phyloP scores from a whole-genome alignment of 257 asterid species.

The Salvia hispanica region DNA sequence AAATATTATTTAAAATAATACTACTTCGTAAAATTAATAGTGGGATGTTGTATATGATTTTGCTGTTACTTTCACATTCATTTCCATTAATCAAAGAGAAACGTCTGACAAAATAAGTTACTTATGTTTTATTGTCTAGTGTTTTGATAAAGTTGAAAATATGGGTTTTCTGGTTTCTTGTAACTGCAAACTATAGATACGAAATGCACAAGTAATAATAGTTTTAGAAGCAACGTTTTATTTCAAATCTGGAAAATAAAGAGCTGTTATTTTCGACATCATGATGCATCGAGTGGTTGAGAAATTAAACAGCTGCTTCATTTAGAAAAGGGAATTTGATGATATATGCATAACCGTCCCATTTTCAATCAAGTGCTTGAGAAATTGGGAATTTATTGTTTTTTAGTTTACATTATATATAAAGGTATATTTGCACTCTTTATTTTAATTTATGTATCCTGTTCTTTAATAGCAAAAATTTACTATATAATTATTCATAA shows the following conservation, averaged over 20 bases:
- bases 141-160: too few species aligned
- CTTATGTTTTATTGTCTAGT: too few species aligned
- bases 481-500: too few species aligned
- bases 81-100: too few species aligned
- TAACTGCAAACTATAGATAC: not conserved
- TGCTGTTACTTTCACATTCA: too few species aligned
- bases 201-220: not conserved
- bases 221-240: conserved; percentile 25
- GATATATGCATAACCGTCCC: not conserved
- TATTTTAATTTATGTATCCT: not conserved
- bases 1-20: too few species aligned
- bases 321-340: conserved; percentile 9
- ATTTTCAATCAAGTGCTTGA: not conserved
- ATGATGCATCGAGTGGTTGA: not conserved
- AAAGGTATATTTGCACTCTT: not conserved
- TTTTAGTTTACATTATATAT: not conserved
- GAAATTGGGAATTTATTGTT: not conserved
- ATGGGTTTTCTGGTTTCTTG: not conserved
- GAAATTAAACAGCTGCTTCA: not conserved
- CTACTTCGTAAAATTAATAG: too few species aligned
- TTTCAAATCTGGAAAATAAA: not conserved
- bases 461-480: too few species aligned
- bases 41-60: too few species aligned
- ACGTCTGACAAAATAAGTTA: too few species aligned
- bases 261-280: not conserved